Conservation (phyloP, 345 rosid species). For the Citrus sp. region DNA sequence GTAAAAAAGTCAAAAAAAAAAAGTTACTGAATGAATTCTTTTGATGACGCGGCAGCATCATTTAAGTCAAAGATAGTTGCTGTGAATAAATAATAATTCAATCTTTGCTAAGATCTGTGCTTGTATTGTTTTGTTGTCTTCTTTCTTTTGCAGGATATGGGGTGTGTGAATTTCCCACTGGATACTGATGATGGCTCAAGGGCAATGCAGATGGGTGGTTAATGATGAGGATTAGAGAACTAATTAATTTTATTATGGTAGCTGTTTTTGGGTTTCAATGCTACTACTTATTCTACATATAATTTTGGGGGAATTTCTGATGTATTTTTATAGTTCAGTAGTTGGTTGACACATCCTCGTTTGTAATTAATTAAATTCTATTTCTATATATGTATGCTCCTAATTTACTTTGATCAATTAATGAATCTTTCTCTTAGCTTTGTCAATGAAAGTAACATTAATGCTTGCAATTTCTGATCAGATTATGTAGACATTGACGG, state of each 20-base stretch:
- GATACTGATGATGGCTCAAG: constrained; percentile 43
- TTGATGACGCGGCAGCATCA: not conserved
- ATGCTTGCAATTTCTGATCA: too few relatives aligned
- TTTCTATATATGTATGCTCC: not conserved
- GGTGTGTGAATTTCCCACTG: constrained; percentile 59
- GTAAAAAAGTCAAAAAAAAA: too few relatives aligned
- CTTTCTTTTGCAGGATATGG: constrained; percentile 48
- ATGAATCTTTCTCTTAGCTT: not conserved
- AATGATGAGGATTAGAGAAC: not conserved
- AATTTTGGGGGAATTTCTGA: not conserved
- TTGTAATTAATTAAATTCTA: not conserved
- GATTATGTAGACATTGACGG: too few relatives aligned
- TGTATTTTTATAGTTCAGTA: not conserved
- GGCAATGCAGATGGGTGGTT: not conserved
- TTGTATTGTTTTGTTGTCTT: not conserved
- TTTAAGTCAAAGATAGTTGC: not conserved
- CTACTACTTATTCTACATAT: too few relatives aligned
- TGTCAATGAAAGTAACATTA: too few relatives aligned
- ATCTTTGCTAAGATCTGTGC: not conserved
- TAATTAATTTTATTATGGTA: not conserved
- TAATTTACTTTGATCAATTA: not conserved
- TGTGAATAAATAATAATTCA: too few relatives aligned
- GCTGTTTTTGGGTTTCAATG: not conserved
- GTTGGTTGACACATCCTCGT: not conserved
- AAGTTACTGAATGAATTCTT: not conserved